Base-by-base conservation (phyloP, 306 rosid genomes). In the Spatholobus suberectus region DNA sequence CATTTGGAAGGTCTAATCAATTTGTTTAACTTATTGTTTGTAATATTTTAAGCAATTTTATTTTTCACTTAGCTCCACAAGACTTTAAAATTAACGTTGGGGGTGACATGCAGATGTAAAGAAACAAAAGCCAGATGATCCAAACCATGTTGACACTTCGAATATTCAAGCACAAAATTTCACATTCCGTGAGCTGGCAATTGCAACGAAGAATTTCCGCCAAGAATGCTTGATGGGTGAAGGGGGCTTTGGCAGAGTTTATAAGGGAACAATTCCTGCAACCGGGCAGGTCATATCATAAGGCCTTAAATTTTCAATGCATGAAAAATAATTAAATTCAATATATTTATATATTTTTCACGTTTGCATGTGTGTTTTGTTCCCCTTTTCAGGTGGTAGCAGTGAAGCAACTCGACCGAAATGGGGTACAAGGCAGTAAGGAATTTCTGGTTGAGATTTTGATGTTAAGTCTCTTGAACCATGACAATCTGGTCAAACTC, bases 241-340 rank as follows among this genome's bases (percentile, higher is more conserved):
- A 87, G 98, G 99, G 49, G 94, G 97, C 29, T 95, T 93, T 70
- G 99, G 99, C 27, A 93, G 97, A 85, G 99, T 95, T 49, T 95
- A 90, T 20, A 95, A 89, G 81, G 99, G 96, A 15, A 90, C 97
- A 32, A 79, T 93, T 63, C 90, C 88, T 20, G 63, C 90, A 57
- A 89, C 84, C 3, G 90, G 93, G 6, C 91, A 95, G 97, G 98
- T 94, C 38, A 37, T 49, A 70, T 29, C 9, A 18, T 12, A 44
- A 13, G 12, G 9, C 72, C 29, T 54, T 26, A 9, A 54, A 20
- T 32, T 43, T 46, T 43, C 2, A 5, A 11, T 34, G 37, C 74
- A 49, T 13, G 21, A 17, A 52, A 15, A 14, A 8, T 2, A 12
- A 80, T n/a, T 1, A 8, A 66, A 37, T 65, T 65, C 46, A 37